These are phyloP conservation scores for Penicillium daleae DNA, from an alignment of 495 filamentous ascomycete genomes.

Conservation along the genomic window DNA sequence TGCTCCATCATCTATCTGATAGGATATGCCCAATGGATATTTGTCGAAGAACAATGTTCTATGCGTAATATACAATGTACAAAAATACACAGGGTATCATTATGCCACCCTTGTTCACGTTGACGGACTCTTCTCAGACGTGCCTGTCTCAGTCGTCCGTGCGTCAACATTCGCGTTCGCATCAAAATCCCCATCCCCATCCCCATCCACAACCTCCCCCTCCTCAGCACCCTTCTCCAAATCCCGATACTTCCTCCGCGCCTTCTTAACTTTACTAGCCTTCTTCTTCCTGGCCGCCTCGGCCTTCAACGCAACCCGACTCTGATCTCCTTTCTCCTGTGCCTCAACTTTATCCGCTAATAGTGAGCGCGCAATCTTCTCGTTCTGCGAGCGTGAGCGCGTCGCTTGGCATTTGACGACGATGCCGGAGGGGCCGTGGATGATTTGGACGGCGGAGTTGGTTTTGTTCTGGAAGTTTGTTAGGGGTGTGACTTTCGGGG, in stretches of 20 bases:
- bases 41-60: background rate
- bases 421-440: slow-evolving; percentile 83
- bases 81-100: background rate
- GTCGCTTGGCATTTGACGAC: slow-evolving; percentile 94
- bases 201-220: slow-evolving; percentile 39
- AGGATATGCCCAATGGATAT: slow-evolving; percentile 1
- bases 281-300: slow-evolving; percentile 63
- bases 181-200: slow-evolving; percentile 36
- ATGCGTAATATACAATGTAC: no score
- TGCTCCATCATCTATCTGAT: background rate
- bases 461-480: slow-evolving; percentile 80
- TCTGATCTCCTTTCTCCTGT: slow-evolving; percentile 61
- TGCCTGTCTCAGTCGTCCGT: slow-evolving; percentile 34
- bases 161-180: slow-evolving; percentile 40
- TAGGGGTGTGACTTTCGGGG: background rate
- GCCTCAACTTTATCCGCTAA: slow-evolving; percentile 80
- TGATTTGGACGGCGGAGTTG: slow-evolving; percentile 90
- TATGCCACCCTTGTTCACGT: background rate
- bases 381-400: slow-evolving; percentile 83
- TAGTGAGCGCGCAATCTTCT: slow-evolving; percentile 78
- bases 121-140: slow-evolving; percentile 6
- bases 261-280: slow-evolving; percentile 67
- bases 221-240: slow-evolving; percentile 46
- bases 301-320: slow-evolving; percentile 58
- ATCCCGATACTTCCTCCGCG: slow-evolving; percentile 64